A percentile compares a stretch with the other conserved stretches of the same genome.
Evolutionary conservation across 192 early-diverging fungal species (phyloP).

Genomic region (Spizellomyces punctatus): DNA sequence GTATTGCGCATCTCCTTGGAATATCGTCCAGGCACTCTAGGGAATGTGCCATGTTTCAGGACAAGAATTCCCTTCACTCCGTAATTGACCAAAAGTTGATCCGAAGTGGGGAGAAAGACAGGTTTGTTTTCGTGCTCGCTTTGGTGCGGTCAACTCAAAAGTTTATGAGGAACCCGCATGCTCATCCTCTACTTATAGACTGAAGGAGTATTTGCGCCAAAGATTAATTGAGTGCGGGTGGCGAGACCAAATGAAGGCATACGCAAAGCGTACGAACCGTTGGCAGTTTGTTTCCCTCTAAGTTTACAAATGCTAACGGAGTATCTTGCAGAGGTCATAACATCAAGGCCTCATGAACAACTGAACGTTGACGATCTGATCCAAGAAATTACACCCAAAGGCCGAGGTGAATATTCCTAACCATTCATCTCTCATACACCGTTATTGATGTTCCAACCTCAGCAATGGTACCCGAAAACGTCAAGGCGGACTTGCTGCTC

Average conservation of each 20-base stretch:
- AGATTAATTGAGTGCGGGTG: constrained; percentile 39
- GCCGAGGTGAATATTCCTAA: constrained; percentile 18
- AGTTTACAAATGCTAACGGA: background rate
- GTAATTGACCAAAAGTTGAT: constrained; percentile 31
- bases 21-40: too few relatives aligned
- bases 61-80: background rate
- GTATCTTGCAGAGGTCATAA: constrained; percentile 1
- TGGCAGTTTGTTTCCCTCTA: background rate
- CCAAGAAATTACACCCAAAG: constrained; percentile 33
- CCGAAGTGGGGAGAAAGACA: constrained; percentile 32
- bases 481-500: constrained; percentile 28
- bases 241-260: constrained; percentile 36
- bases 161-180: constrained; percentile 1
- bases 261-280: constrained; percentile 33
- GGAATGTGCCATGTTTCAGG: background rate
- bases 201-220: constrained; percentile 39
- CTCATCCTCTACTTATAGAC: background rate
- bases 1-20: too few relatives aligned
- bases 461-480: constrained; percentile 33
- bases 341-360: constrained; percentile 19
- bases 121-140: background rate
- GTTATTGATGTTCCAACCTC: background rate
- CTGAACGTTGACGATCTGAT: constrained; percentile 35
- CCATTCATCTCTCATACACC: background rate
- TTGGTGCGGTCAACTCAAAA: background rate